Percentiles rank a stretch among this genome's conserved stretches.
These are phyloP conservation scores for Phaeoacremonium minimum DNA, from an alignment of 2,329 filamentous ascomycete species.

Conservation along the genomic window DNA sequence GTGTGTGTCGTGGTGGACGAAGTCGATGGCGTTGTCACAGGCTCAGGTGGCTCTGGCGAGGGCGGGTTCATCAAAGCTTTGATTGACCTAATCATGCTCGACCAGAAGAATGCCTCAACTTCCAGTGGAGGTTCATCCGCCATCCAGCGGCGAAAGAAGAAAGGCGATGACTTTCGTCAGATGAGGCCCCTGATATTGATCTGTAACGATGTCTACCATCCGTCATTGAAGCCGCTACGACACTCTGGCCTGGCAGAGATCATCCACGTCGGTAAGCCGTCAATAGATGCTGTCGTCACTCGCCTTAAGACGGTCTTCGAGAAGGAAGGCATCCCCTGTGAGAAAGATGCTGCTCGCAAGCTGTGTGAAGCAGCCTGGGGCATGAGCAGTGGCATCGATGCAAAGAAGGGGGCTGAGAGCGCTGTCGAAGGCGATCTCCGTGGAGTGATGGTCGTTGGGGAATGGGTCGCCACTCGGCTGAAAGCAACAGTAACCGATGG, in stretches of 20 bases:
- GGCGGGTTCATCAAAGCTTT: constrained; percentile 94
- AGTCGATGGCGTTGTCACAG: constrained; percentile 88
- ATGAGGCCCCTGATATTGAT: constrained; percentile 88
- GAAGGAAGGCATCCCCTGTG: constrained; percentile 82
- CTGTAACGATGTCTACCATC: constrained; percentile 95
- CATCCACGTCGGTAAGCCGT: constrained; percentile 85
- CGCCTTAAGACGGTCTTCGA: constrained; percentile 82
- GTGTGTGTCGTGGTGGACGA: constrained; percentile 95
- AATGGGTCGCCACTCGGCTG: constrained; percentile 77
- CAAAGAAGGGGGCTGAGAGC: constrained; percentile 62
- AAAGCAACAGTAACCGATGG: constrained; percentile 35
- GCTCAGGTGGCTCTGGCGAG: constrained; percentile 73
- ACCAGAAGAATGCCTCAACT: constrained; percentile 69
- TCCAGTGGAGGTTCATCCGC: constrained; percentile 21
- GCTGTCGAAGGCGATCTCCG: constrained; percentile 71
- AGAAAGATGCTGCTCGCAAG: constrained; percentile 82
- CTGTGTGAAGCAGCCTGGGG: constrained; percentile 82
- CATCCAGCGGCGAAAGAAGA: constrained; percentile 56
- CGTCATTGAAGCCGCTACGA: constrained; percentile 80
- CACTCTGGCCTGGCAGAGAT: constrained; percentile 83
- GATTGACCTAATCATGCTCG: constrained; percentile 81
- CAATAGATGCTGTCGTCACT: constrained; percentile 77
- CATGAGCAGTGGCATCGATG: constrained; percentile 67
- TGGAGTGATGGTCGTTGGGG: constrained; percentile 79
- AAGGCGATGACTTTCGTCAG: constrained; percentile 81